Evolutionary conservation across 805 yeast genomes (phyloP), one percentile per base, ranked within the genome.

Genomic region (Kuraishia capsulata): DNA sequence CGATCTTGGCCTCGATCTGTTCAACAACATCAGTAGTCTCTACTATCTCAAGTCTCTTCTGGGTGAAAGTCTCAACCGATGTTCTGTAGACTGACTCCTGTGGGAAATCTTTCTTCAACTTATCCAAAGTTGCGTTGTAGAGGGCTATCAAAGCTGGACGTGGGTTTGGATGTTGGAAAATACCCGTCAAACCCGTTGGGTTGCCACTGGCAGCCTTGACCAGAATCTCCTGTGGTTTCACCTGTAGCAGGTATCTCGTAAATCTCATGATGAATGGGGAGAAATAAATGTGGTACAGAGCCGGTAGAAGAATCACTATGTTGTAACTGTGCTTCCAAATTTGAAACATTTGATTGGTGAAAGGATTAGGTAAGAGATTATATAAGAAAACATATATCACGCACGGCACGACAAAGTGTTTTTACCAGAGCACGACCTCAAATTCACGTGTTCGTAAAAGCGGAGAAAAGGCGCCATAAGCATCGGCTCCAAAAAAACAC

Each of bases 141-240:
- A 86, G 64, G 28, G 81, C 71, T 41, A 76, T 64, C 50, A 86
- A 67, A 3, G 88, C 84, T 2, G 90, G 89, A 57, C 86, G 74
- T 39, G 95, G 94, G 54, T 80, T 73, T 37, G 95, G 94, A 58
- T 84, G 92, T 56, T 80, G 83, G 52, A 63, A 69, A 44, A 86
- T 59, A 2, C 92, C 94, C 3, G 95, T 73, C 44, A 86, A 49
- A 46, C 95, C 95, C 17, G 94, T 86, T 23, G 90, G 90, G 49
- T 76, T 65, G 0, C 87, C 88, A 28, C 65, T 62, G 3, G 71
- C 69, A 10, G 85, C 64, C 51, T 69, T 74, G 42, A 80, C 71
- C 41, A 80, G 66, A 11, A 71, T 58, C 46, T 53, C 52, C 30
- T 52, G 52, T 10, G 73, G 78, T 51, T 75, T 66, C 9, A 73